These are phyloP conservation scores for Microascus cirrosus DNA, from an alignment of 2,329 filamentous ascomycete genomes.

Conservation along the genomic window DNA sequence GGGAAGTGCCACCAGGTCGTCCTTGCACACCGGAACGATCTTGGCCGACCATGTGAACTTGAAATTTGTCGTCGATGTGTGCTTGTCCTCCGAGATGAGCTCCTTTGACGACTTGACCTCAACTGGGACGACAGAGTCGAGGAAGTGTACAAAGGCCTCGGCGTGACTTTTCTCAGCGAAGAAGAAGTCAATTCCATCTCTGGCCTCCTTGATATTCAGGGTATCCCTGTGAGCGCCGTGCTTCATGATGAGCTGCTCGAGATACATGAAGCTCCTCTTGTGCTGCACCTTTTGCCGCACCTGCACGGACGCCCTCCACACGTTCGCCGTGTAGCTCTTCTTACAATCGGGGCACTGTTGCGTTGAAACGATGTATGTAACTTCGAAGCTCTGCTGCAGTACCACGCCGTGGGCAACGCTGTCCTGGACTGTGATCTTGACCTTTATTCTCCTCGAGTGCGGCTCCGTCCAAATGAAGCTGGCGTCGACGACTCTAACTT, in stretches of 20 bases:
- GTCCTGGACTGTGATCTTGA: constrained; percentile 89
- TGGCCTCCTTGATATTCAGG: constrained; percentile 96
- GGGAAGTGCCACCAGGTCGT: constrained; percentile 89
- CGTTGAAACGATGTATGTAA: constrained; percentile 79
- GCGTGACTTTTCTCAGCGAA: constrained; percentile 84
- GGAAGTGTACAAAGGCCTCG: constrained; percentile 84
- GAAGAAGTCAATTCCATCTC: constrained; percentile 94
- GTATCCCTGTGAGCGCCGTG: constrained; percentile 85
- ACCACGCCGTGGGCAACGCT: constrained; percentile 50
- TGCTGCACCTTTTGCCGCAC: constrained; percentile 94
- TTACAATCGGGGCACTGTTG: constrained; percentile 93
- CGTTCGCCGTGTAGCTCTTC: constrained; percentile 94
- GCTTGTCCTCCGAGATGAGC: constrained; percentile 84
- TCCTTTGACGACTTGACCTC: constrained; percentile 68
- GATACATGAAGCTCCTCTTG: constrained; percentile 62
- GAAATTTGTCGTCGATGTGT: constrained; percentile 84
- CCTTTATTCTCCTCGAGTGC: constrained; percentile 81
- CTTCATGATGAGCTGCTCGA: constrained; percentile 94
- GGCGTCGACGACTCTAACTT: constrained; percentile 90
- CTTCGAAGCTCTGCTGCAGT: constrained; percentile 90
- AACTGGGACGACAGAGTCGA: constrained; percentile 70
- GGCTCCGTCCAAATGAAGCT: constrained; percentile 98
- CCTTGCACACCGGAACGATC: constrained; percentile 90
- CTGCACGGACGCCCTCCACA: constrained; percentile 88
- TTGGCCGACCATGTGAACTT: constrained; percentile 90